Evolutionary conservation across 2,329 filamentous ascomycete genomes (phyloP).

Genomic region (Fusarium continuum): DNA sequence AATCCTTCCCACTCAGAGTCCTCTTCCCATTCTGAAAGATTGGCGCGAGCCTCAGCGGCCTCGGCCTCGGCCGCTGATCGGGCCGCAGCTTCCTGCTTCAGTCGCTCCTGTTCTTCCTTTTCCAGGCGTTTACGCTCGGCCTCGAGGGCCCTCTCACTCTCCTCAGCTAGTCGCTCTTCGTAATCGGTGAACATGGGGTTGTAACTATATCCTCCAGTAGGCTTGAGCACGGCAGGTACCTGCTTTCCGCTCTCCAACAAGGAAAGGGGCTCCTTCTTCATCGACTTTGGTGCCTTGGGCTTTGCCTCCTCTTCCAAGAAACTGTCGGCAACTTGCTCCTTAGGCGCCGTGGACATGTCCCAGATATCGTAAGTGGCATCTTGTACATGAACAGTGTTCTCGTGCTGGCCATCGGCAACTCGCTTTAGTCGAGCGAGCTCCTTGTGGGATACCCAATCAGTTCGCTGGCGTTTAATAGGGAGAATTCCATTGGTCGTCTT

Average conservation of each 20-base stretch:
- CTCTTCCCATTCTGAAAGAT: constrained; percentile 78
- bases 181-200: constrained; percentile 91
- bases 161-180: constrained; percentile 75
- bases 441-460: constrained; percentile 83
- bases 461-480: constrained; percentile 77
- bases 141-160: constrained; percentile 81
- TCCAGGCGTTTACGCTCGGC: constrained; percentile 78
- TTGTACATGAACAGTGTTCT: constrained; percentile 62
- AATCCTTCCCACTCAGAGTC: constrained; percentile 93
- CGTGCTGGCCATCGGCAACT: constrained; percentile 78
- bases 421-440: constrained; percentile 81
- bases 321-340: constrained; percentile 52
- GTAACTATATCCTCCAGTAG: constrained; percentile 87
- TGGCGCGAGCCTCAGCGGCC: constrained; percentile 72
- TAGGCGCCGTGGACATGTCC: constrained; percentile 58
- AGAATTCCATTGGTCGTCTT: constrained; percentile 79
- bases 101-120: constrained; percentile 71
- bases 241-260: constrained; percentile 83
- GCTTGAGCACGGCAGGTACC: constrained; percentile 80
- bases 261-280: constrained; percentile 81
- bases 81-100: constrained; percentile 73
- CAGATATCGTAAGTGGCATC: constrained; percentile 83
- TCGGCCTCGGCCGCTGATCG: constrained; percentile 78
- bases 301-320: constrained; percentile 74
- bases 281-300: constrained; percentile 76